Evolutionary conservation across 2,329 filamentous ascomycete species (phyloP).

Genomic region (Daldinia sp.): DNA sequence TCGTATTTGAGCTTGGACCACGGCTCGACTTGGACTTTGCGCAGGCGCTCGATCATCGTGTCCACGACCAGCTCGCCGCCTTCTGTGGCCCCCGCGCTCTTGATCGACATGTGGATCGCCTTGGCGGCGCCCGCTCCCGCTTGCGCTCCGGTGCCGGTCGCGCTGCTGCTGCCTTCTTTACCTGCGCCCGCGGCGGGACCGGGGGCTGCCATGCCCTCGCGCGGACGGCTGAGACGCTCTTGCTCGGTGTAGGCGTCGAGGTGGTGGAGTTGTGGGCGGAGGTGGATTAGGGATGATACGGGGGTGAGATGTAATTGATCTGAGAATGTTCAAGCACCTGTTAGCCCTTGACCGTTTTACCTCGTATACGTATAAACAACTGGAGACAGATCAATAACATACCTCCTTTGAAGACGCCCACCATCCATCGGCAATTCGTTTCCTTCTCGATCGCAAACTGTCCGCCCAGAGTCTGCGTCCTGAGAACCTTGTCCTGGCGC

Average conservation of each 20-base stretch:
- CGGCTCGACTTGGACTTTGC: constrained; percentile 81
- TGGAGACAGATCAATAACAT: constrained; percentile 47
- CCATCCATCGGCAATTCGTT: constrained; percentile 80
- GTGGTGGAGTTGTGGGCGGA: constrained; percentile 93
- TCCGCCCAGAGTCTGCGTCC: constrained; percentile 86
- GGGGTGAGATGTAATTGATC: constrained; percentile 89
- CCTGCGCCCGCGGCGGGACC: constrained; percentile 39
- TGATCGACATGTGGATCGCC: constrained; percentile 84
- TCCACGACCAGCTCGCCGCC: constrained; percentile 71
- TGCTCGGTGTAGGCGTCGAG: constrained; percentile 86
- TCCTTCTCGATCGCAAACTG: constrained; percentile 77
- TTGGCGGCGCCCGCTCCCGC: constrained; percentile 68
- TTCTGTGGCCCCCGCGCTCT: constrained; percentile 76
- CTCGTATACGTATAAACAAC: neutral
- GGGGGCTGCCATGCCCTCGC: constrained; percentile 52
- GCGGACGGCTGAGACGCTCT: constrained; percentile 63
- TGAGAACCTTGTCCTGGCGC: constrained; percentile 77
- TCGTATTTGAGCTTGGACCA: constrained; percentile 86
- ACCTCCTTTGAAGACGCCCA: constrained; percentile 91
- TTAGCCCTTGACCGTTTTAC: neutral
- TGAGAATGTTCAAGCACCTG: constrained; percentile 51
- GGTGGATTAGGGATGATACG: constrained; percentile 83
- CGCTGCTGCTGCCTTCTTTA: constrained; percentile 20
- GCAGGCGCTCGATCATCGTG: constrained; percentile 81
- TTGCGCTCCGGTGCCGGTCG: constrained; percentile 39